Evolutionary conservation across 2,329 filamentous ascomycete species (phyloP), one percentile per base, ranked within the genome.

Genomic region (Cladophialophora immunda): DNA sequence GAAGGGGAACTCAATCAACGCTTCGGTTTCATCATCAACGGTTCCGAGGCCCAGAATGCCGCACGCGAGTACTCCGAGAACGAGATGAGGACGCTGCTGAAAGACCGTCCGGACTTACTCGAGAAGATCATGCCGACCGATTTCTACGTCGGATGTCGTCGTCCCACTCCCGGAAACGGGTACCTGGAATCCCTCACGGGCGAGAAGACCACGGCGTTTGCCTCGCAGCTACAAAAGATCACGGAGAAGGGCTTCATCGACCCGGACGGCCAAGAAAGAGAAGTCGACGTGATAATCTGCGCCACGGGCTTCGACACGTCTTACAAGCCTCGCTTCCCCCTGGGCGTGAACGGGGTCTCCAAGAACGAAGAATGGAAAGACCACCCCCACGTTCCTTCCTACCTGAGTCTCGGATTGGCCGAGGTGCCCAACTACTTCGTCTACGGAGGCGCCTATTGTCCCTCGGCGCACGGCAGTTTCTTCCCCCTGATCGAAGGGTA

Each of bases 351-450:
- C 15, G 70, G 66, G 4, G 32, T 53, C 13, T 57, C 70, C 45
- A 66, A 64, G 25, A 50, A 52, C 19, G 61, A 68, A 25, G 52
- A 69, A 50, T 68, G 64, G 60, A 68, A 52, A 57, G 61, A 52
- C 63, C 64, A 50, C 59, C 64, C 25, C 60, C 66, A 53, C 69
- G 71, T 64, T 59, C 73, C 47, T 68, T 71, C 9, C 58, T 75
- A 68, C 56, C 64, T 67, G 64, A 68, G 34, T 55, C 61, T 56
- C 11, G 71, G 55, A 58, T 25, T 63, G 13, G 60, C 70, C 13
- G 65, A 62, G 9, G 58, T 76, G 9, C 75, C 75, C 4, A 76
- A 76, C 56, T 76, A 76, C 50, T 65, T 75, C 15, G 70, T 73
- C 15, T 72, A 70, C 63, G 67, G 68, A 15, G 70, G 73, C 13